These are phyloP conservation scores for Chrysosphaeria jannelii DNA, from an alignment of 2,329 filamentous ascomycete genomes.

Conservation along the genomic window DNA sequence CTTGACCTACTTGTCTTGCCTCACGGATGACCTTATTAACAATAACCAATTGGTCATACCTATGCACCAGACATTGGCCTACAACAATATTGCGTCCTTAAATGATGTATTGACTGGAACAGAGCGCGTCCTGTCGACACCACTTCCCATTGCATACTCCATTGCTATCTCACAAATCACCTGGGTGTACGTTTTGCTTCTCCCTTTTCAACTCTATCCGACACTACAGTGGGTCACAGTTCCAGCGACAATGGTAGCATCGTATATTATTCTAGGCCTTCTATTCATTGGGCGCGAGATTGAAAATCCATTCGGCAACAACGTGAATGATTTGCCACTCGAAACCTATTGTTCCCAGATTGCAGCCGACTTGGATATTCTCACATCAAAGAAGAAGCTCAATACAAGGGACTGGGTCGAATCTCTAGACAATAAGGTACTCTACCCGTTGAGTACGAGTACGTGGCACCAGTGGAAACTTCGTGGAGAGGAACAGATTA, in stretches of 20 bases:
- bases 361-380: constrained; percentile 30
- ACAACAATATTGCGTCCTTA: constrained; percentile 19
- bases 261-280: constrained; percentile 44
- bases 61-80: constrained; percentile 19
- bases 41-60: constrained; percentile 16
- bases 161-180: constrained; percentile 53
- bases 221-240: constrained; percentile 38
- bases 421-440: constrained; percentile 10
- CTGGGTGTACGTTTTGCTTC: constrained; percentile 40
- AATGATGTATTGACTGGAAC: constrained; percentile 35
- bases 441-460: constrained; percentile 13
- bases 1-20: constrained; percentile 30
- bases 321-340: constrained; percentile 36
- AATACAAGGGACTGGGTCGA: constrained; percentile 18
- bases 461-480: constrained; percentile 18
- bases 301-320: constrained; percentile 38
- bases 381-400: constrained; percentile 23
- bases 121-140: constrained; percentile 45
- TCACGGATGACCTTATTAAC: constrained; percentile 23
- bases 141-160: constrained; percentile 37
- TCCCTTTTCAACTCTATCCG: constrained; percentile 39
- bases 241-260: constrained; percentile 30
- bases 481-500: constrained; percentile 16
- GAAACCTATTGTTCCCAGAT: constrained; percentile 35
- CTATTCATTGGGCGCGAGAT: constrained; percentile 36